Percentiles rank a stretch among this genome's conserved stretches.
These are phyloP conservation scores for Filobasidium wieringae DNA, from an alignment of 768 basidiomycete genomes.

Conservation along the genomic window DNA sequence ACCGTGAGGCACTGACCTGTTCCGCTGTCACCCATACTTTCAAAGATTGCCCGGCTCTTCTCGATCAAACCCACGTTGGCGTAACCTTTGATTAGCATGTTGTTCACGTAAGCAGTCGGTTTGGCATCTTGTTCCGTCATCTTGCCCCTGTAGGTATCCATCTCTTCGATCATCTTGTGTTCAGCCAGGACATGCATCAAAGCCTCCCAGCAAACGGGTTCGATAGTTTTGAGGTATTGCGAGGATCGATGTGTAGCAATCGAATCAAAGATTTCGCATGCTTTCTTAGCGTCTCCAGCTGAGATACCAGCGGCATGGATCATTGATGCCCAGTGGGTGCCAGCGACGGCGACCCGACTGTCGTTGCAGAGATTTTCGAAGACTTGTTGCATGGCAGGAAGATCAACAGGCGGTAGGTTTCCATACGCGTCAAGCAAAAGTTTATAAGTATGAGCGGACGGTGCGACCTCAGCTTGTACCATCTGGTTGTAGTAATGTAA, in stretches of 20 bases:
- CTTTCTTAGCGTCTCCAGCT: constrained; percentile 61
- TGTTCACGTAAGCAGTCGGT: constrained; percentile 91
- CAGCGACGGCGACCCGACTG: constrained; percentile 44
- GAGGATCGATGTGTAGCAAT: constrained; percentile 51
- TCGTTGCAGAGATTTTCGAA: constrained; percentile 53
- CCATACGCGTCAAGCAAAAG: constrained; percentile 83
- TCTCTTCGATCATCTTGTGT: constrained; percentile 63
- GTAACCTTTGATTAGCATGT: constrained; percentile 65
- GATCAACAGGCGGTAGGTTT: constrained; percentile 67
- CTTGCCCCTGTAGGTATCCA: constrained; percentile 54
- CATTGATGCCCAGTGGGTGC: constrained; percentile 67
- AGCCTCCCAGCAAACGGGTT: constrained; percentile 80
- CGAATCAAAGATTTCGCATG: constrained; percentile 63
- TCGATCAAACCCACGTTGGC: constrained; percentile 59
- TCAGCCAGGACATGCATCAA: constrained; percentile 75
- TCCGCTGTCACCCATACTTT: constrained; percentile 63
- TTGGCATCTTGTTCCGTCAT: constrained; percentile 57
- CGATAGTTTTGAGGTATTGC: constrained; percentile 44
- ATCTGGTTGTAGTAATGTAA: constrained; percentile 65
- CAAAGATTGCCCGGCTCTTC: constrained; percentile 65
- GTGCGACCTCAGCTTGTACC: constrained; percentile 49
- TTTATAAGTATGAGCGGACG: constrained; percentile 93
- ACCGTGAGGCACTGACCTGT: constrained; percentile 30
- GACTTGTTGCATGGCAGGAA: constrained; percentile 56
- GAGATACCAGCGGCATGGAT: constrained; percentile 83